These are phyloP conservation scores for Acarospora socialis DNA, from an alignment of 2,329 filamentous ascomycete species.

Conservation along the genomic window DNA sequence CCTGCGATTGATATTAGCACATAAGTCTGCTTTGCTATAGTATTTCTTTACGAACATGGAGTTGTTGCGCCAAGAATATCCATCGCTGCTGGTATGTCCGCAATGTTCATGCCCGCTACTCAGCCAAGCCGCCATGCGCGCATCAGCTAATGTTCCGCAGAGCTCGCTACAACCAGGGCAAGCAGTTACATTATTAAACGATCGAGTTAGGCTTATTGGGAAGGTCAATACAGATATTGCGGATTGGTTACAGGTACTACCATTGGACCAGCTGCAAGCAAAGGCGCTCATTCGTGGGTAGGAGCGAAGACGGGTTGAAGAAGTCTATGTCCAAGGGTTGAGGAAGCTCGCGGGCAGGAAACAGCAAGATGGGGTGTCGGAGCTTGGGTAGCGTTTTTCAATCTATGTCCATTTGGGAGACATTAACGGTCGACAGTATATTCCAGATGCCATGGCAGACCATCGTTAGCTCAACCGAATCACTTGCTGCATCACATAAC, in stretches of 20 bases:
- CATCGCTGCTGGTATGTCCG: constrained; percentile 58
- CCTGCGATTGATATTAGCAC: too few relatives aligned
- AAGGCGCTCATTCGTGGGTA: constrained; percentile 24
- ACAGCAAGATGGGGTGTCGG: constrained; percentile 59
- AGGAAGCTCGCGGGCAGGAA: constrained; percentile 65
- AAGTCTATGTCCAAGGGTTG: constrained; percentile 70
- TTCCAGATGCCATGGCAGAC: constrained; percentile 86
- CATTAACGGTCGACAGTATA: constrained; percentile 41
- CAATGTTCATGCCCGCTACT: not conserved
- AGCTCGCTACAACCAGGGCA: constrained; percentile 66
- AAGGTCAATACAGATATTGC: constrained; percentile 83
- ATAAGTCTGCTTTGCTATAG: too few relatives aligned
- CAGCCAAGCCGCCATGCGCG: constrained; percentile 10
- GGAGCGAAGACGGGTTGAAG: constrained; percentile 88
- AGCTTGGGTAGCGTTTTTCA: constrained; percentile 60
- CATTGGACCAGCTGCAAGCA: constrained; percentile 9
- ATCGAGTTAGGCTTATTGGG: constrained; percentile 74
- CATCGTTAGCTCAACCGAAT: constrained; percentile 65
- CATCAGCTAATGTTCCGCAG: constrained; percentile 32
- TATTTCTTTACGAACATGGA: too few relatives aligned
- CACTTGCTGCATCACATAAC: constrained; percentile 71
- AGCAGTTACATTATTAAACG: constrained; percentile 67
- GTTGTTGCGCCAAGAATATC: constrained; percentile 66
- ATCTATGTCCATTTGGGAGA: not conserved
- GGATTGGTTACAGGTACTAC: constrained; percentile 83